Percentiles rank a stretch among this genome's conserved stretches.
These are phyloP conservation scores for Cladosporium cucumerinum DNA, from an alignment of 2,329 filamentous ascomycete genomes.

Conservation along the genomic window DNA sequence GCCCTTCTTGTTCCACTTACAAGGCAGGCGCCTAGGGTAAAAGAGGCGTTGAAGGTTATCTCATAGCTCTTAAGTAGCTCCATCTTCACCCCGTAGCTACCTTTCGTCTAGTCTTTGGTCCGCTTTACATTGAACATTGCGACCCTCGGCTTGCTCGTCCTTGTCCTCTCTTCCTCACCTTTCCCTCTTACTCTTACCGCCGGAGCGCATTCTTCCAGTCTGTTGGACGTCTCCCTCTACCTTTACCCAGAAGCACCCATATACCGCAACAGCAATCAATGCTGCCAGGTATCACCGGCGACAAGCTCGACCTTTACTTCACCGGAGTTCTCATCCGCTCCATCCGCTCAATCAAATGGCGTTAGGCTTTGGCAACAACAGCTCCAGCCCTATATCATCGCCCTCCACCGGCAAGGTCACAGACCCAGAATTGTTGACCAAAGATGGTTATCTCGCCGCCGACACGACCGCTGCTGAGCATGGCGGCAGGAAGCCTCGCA, in stretches of 20 bases:
- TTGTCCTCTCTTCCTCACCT: background rate
- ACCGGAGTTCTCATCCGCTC: slow-evolving; percentile 36
- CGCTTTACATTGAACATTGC: slow-evolving; percentile 2
- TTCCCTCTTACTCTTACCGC: background rate
- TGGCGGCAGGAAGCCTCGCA: slow-evolving; percentile 27
- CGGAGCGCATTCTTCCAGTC: background rate
- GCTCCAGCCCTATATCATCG: slow-evolving; percentile 8
- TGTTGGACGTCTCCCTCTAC: background rate
- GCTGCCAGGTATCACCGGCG: slow-evolving; percentile 25
- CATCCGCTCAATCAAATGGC: slow-evolving; percentile 53
- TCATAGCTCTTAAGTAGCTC: background rate
- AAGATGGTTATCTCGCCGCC: slow-evolving; percentile 25
- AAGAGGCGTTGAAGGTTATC: background rate
- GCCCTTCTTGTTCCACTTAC: background rate
- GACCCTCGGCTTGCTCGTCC: background rate
- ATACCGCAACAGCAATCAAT: slow-evolving; percentile 17
- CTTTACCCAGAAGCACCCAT: background rate
- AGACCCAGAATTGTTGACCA: slow-evolving; percentile 19
- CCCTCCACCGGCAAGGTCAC: slow-evolving; percentile 16
- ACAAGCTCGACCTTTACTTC: slow-evolving; percentile 26
- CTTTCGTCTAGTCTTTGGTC: background rate
- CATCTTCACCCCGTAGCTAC: slow-evolving; percentile 1
- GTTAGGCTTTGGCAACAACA: slow-evolving; percentile 36
- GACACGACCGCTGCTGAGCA: slow-evolving; percentile 32
- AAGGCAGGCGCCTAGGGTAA: background rate